phyloP scores from a whole-genome alignment of 2,329 filamentous ascomycete species.

The Cadophora sp. region DNA sequence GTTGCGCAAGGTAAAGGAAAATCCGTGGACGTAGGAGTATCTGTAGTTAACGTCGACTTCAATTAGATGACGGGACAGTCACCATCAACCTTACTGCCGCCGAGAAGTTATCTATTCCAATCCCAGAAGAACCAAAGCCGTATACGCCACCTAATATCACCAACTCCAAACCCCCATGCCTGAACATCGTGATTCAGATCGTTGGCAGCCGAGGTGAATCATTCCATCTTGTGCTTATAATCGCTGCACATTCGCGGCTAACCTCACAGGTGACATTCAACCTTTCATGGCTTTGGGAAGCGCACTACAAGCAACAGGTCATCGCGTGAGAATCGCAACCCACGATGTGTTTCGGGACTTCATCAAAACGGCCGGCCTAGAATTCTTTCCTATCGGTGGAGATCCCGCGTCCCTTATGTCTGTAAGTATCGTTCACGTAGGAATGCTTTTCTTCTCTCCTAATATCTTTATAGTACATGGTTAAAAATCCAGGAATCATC shows the following conservation, averaged over 20 bases:
- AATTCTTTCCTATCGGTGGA: too few species aligned
- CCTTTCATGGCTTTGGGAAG: too few species aligned
- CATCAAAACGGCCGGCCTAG: too few species aligned
- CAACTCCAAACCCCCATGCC: not conserved
- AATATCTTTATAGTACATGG: too few species aligned
- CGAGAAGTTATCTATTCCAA: not conserved
- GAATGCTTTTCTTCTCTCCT: too few species aligned
- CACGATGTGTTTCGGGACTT: too few species aligned
- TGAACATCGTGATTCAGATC: slow-evolving; percentile 66
- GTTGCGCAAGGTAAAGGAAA: not conserved
- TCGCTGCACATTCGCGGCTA: not conserved
- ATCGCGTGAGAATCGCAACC: too few species aligned
- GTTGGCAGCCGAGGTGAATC: slow-evolving; percentile 64
- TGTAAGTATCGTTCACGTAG: too few species aligned
- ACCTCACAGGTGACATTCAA: slow-evolving; percentile 68
- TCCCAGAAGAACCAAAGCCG: not conserved
- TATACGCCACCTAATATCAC: slow-evolving; percentile 60
- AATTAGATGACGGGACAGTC: not conserved
- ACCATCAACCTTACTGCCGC: not conserved
- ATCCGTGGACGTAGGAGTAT: too few species aligned
- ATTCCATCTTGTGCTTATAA: not conserved
- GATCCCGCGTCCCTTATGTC: too few species aligned
- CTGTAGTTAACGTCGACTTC: not conserved
- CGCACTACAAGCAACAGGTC: too few species aligned
- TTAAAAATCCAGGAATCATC: too few species aligned